Base-by-base conservation (phyloP, 495 filamentous ascomycete species). In the Hypoxylon perforatum region DNA sequence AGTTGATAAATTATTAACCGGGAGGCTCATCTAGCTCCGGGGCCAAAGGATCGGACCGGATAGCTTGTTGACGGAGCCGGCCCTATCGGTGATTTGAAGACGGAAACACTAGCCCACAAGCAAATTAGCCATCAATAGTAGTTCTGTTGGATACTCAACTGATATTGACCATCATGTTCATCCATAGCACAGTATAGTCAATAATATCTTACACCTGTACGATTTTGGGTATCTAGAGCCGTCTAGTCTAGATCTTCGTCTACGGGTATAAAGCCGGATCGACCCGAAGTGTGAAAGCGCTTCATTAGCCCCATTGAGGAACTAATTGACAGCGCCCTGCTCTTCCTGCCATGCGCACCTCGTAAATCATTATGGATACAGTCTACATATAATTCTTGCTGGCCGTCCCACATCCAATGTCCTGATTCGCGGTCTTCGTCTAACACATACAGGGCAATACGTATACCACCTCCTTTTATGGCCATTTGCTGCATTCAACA, bases 11-110 rank as follows among this genome's bases (percentile, higher is more conserved):
- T 44, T 17, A 44, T 19, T 15, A 17, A 17, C 17, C 41, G 41
- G 41, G 41, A 17, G 25, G 25, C 25, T 28, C 25, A 3, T 28
- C 3, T 28, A 28, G 25, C 25, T 3, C 25, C 25, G 25, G 25
- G 25, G 7, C 3, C 25, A 7, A 28, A 3, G 3, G 35, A 41
- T 42, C 61, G 61, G 61, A 42, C 61, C 53, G 61, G 33, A 14
- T 41, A 25, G 7, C 18, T 45, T 28, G 17, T 25, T 23, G 18
- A 25, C 10, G 39, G 21, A 21, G 38, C 54, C 15, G 44, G 44
- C 44, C 12, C 44, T 46, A 28, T 28, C 3, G 25, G 7, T 28
- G 25, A 28, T 7, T 28, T 7, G 25, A 28, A 7, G n/a, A n/a
- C n/a, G 25, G 25, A 28, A 28, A 7, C 25, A 28, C 7, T 7